These are phyloP conservation scores for Purpureocillium takamizusanense DNA, from an alignment of 2,329 filamentous ascomycete genomes.

Conservation along the genomic window DNA sequence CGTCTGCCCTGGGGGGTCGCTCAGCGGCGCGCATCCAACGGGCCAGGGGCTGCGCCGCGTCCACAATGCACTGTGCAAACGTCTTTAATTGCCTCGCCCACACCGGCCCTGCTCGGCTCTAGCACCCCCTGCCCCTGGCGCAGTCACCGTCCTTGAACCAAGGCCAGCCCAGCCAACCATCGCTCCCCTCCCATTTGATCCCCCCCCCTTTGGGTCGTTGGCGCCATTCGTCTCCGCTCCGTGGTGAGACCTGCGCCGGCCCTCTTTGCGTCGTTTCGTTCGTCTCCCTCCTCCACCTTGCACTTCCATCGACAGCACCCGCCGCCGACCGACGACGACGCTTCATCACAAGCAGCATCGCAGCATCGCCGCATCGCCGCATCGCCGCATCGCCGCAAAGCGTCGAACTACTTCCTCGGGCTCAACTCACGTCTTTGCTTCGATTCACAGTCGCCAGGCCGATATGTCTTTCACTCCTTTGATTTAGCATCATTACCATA, in stretches of 20 bases:
- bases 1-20: too few relatives aligned
- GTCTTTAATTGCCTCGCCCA: constrained; percentile 1
- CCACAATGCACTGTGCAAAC: constrained; percentile 6
- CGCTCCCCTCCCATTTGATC: not conserved
- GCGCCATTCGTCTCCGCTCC: constrained; percentile 5
- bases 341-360: not conserved
- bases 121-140: constrained; percentile 5
- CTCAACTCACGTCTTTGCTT: constrained; percentile 7
- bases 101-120: constrained; percentile 5
- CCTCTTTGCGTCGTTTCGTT: constrained; percentile 5
- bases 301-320: not conserved
- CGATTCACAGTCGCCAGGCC: constrained; percentile 12
- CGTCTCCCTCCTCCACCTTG: constrained; percentile 4
- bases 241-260: constrained; percentile 10
- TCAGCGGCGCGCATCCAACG: not conserved
- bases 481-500: constrained; percentile 9
- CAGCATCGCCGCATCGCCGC: too few relatives aligned
- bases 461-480: constrained; percentile 22
- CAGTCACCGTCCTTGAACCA: not conserved
- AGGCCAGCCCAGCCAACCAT: not conserved
- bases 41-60: not conserved
- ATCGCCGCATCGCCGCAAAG: constrained; percentile 4
- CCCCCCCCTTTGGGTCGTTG: not conserved
- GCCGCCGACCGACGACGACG: not conserved
- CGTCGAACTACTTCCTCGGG: constrained; percentile 7